Base-by-base conservation (phyloP, 2,329 filamentous ascomycete genomes). In the Macroventuria anomochaeta region DNA sequence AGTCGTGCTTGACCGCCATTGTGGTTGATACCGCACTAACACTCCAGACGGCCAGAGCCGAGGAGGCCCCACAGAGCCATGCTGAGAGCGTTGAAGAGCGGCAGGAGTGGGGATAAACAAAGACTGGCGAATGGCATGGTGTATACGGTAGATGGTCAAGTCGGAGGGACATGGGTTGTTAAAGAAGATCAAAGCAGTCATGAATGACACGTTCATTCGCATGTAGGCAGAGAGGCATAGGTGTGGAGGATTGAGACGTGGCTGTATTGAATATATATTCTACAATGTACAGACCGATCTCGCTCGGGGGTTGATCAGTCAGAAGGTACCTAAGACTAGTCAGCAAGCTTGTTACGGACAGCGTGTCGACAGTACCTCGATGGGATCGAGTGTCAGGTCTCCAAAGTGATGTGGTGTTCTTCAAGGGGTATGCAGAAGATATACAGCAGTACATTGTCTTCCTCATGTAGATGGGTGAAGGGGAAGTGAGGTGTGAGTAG, bases 381-480 rank as follows among this genome's bases (percentile, higher is more conserved):
- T 15, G 23, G 38, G 25, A 25, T 46, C 40, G 46, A 40, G 41
- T 57, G 67, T 86, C 83, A 86, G 83, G 79, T 86, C 84, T 86
- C 83, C 84, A 86, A 86, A 82, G 81, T 86, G 83, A 85, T 81
- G 73, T 48, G 75, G 72, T 80, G 71, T 82, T 85, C 83, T 77
- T 84, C 83, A 86, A 81, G 65, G 77, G 70, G 70, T 64, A 76
- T 81, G 85, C 83, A 73, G 83, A 76, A 85, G 85, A 81, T 86
- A 85, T 82, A 85, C 83, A 86, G 84, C 82, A 80, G 85, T 80
- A 78, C 70, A 77, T 77, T 73, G 76, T 78, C 74, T 79, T 86
- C 84, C 86, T 87, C 84, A 86, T 76, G 62, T 62, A 42, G 56
- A 61, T 55, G 42, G 55, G 44, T 32, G 58, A 29, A 42, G 54